Evolutionary conservation across 768 basidiomycete genomes (phyloP).

Genomic region (Lactarius sp.): DNA sequence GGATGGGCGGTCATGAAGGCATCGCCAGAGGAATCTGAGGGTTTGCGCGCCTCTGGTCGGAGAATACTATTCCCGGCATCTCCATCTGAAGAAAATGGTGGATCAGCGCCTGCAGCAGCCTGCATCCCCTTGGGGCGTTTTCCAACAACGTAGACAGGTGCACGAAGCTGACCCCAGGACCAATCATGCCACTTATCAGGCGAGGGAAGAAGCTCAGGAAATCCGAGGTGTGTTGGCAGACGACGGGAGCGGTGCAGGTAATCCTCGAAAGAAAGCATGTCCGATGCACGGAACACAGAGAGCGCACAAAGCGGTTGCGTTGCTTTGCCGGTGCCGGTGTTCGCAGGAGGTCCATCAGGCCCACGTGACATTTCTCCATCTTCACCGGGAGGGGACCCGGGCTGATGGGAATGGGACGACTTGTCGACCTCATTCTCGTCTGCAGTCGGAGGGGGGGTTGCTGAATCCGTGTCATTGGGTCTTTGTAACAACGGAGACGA

Average conservation of each 20-base stretch:
- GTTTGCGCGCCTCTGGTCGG: not conserved
- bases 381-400: not conserved
- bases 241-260: slow-evolving; percentile 27
- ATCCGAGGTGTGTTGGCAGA: slow-evolving; percentile 21
- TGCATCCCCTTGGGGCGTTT: slow-evolving; percentile 8
- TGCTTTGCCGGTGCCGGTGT: not conserved
- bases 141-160: slow-evolving; percentile 24
- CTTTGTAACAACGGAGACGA: slow-evolving; percentile 10
- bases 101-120: slow-evolving; percentile 1
- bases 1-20: not conserved
- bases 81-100: slow-evolving; percentile 1
- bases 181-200: slow-evolving; percentile 25
- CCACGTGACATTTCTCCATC: not conserved
- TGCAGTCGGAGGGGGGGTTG: slow-evolving; percentile 18
- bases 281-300: slow-evolving; percentile 20
- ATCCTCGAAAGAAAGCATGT: slow-evolving; percentile 25
- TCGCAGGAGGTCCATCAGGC: not conserved
- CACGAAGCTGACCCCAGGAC: slow-evolving; percentile 25
- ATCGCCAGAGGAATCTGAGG: not conserved
- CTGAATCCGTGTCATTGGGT: not conserved
- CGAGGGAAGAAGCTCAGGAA: slow-evolving; percentile 20
- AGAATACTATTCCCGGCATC: not conserved
- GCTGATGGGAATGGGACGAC: not conserved
- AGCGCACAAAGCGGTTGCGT: slow-evolving; percentile 16
- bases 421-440: slow-evolving; percentile 23